Conservation (phyloP, 1,284 basidiomycete species). For the Boletellus sp. region DNA sequence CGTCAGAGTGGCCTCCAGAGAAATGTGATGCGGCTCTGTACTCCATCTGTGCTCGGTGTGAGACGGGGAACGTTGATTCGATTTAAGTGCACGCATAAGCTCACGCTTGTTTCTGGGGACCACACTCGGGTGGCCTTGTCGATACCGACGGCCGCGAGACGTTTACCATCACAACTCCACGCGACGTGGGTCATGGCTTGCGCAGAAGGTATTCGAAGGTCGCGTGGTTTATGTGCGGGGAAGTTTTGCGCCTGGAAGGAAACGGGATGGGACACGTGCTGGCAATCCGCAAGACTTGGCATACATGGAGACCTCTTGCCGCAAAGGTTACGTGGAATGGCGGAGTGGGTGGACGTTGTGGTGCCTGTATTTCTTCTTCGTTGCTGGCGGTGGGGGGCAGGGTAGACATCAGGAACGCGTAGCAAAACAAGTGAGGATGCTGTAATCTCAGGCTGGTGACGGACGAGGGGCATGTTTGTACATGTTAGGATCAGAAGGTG, state of each 20-base stretch:
- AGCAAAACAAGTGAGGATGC: not conserved
- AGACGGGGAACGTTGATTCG: not conserved
- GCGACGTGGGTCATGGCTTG: constrained; percentile 71
- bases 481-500: constrained; percentile 21
- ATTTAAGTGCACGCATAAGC: constrained; percentile 21
- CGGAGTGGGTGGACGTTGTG: constrained; percentile 70
- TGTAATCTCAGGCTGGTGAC: too few species aligned
- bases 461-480: constrained; percentile 17
- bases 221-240: constrained; percentile 72
- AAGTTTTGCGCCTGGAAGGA: constrained; percentile 62
- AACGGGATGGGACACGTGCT: constrained; percentile 11
- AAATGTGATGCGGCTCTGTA: constrained; percentile 58
- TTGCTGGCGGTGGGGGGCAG: constrained; percentile 26
- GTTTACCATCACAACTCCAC: constrained; percentile 79
- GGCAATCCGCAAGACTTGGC: constrained; percentile 26
- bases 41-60: constrained; percentile 52
- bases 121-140: constrained; percentile 75
- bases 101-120: constrained; percentile 70
- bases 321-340: constrained; percentile 67
- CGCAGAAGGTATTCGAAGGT: constrained; percentile 60
- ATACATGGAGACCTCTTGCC: constrained; percentile 68
- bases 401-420: constrained; percentile 18
- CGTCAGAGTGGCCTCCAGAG: constrained; percentile 67
- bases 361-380: constrained; percentile 55
- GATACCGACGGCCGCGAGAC: constrained; percentile 71